These are phyloP conservation scores for Blastobotrys parvus DNA, from an alignment of 805 yeast species.

Conservation along the genomic window DNA sequence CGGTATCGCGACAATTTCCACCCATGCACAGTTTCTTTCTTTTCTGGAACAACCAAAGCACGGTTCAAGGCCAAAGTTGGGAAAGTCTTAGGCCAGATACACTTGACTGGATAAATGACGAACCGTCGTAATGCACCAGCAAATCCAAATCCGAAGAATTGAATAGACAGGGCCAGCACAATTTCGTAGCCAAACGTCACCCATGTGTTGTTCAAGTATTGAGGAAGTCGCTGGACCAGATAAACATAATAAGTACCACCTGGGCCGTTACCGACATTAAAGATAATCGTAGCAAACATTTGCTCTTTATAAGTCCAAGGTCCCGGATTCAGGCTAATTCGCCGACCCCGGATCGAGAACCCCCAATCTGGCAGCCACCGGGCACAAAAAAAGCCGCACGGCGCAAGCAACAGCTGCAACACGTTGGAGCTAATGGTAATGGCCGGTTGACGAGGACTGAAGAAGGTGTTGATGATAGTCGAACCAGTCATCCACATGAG, in stretches of 20 bases:
- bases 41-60: constrained; percentile 32
- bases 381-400: constrained; percentile 35
- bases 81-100: constrained; percentile 57
- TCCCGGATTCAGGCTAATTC: constrained; percentile 46
- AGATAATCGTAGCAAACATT: constrained; percentile 43
- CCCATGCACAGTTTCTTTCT: constrained; percentile 29
- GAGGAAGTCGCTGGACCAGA: constrained; percentile 25
- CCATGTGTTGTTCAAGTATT: constrained; percentile 26
- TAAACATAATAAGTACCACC: constrained; percentile 16
- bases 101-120: constrained; percentile 51
- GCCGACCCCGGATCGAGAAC: constrained; percentile 32
- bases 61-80: constrained; percentile 50
- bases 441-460: constrained; percentile 44
- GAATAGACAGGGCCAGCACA: constrained; percentile 46
- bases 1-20: constrained; percentile 42
- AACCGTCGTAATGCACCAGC: constrained; percentile 54
- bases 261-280: constrained; percentile 11
- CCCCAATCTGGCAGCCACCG: constrained; percentile 38
- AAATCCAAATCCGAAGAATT: constrained; percentile 56
- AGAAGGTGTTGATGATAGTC: constrained; percentile 29
- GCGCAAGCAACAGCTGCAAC: constrained; percentile 49
- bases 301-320: constrained; percentile 61
- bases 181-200: constrained; percentile 35
- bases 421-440: constrained; percentile 41
- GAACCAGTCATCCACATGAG: constrained; percentile 23